Evolutionary conservation across 2,329 filamentous ascomycete species (phyloP).

Genomic region (Cladosporium sp.): DNA sequence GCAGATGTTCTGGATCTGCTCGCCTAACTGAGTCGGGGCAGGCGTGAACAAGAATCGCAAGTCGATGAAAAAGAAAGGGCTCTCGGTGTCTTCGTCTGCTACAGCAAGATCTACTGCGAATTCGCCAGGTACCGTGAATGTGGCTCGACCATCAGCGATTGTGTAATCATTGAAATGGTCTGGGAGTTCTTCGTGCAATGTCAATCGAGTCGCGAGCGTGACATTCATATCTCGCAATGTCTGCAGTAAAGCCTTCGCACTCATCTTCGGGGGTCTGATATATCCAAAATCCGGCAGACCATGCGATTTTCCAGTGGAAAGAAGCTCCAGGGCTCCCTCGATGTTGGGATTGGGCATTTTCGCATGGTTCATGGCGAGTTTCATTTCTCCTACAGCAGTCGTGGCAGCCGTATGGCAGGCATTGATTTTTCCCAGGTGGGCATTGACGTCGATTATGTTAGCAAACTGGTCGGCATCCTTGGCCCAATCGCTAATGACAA

Average conservation of each 20-base stretch:
- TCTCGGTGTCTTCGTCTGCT: slow-evolving; percentile 77
- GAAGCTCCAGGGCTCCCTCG: slow-evolving; percentile 80
- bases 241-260: slow-evolving; percentile 69
- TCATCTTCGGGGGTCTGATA: slow-evolving; percentile 70
- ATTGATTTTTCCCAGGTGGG: slow-evolving; percentile 61
- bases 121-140: slow-evolving; percentile 78
- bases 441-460: slow-evolving; percentile 83
- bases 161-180: slow-evolving; percentile 74
- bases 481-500: slow-evolving; percentile 90
- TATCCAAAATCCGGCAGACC: slow-evolving; percentile 84
- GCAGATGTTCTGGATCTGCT: slow-evolving; percentile 65
- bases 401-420: slow-evolving; percentile 35
- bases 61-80: slow-evolving; percentile 93
- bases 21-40: slow-evolving; percentile 59
- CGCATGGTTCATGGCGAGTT: slow-evolving; percentile 69
- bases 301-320: slow-evolving; percentile 74
- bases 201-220: slow-evolving; percentile 77
- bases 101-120: slow-evolving; percentile 94
- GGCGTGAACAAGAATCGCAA: slow-evolving; percentile 82
- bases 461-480: slow-evolving; percentile 76
- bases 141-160: slow-evolving; percentile 83
- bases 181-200: slow-evolving; percentile 81
- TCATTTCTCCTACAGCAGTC: slow-evolving; percentile 56
- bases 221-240: slow-evolving; percentile 82
- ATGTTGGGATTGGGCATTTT: slow-evolving; percentile 88